Conservation (phyloP, 225 moss, liverwort and hornwort genomes). For the Ulota crispa region DNA sequence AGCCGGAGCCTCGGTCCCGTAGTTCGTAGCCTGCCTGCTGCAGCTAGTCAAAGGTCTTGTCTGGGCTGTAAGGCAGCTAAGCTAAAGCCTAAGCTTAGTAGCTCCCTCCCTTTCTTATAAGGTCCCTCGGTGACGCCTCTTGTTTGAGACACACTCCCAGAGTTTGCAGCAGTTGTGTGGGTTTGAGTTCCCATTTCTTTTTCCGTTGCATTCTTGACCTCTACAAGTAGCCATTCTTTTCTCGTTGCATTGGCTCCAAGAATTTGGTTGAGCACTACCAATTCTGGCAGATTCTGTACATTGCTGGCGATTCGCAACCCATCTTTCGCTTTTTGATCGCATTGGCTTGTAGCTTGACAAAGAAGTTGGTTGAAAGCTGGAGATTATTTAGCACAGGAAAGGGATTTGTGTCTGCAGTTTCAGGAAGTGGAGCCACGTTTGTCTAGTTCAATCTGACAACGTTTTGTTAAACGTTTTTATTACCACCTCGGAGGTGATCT, state of each 20-base stretch:
- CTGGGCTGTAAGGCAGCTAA: not conserved
- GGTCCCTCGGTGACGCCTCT: not conserved
- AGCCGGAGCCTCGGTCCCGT: not conserved
- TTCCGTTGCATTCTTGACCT: slow-evolving; percentile 11
- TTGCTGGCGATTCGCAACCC: not conserved
- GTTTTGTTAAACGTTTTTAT: not conserved
- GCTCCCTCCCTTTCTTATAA: not conserved
- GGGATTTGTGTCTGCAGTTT: not conserved
- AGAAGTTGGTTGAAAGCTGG: not conserved
- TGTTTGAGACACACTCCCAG: not conserved
- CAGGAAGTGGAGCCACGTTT: not conserved
- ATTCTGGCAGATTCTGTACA: not conserved
- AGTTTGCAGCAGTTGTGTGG: not conserved
- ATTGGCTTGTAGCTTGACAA: not conserved
- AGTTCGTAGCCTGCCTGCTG: not conserved
- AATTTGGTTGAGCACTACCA: not conserved
- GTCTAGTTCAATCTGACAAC: not conserved
- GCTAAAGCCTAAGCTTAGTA: no score
- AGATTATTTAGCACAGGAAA: not conserved
- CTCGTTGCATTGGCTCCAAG: not conserved
- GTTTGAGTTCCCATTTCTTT: not conserved
- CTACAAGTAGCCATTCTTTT: slow-evolving; percentile 1
- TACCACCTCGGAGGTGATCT: not conserved
- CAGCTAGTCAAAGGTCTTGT: not conserved
- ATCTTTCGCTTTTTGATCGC: no score